Conservation (phyloP, 768 basidiomycete genomes). For the Amanita pseudoporphyria region DNA sequence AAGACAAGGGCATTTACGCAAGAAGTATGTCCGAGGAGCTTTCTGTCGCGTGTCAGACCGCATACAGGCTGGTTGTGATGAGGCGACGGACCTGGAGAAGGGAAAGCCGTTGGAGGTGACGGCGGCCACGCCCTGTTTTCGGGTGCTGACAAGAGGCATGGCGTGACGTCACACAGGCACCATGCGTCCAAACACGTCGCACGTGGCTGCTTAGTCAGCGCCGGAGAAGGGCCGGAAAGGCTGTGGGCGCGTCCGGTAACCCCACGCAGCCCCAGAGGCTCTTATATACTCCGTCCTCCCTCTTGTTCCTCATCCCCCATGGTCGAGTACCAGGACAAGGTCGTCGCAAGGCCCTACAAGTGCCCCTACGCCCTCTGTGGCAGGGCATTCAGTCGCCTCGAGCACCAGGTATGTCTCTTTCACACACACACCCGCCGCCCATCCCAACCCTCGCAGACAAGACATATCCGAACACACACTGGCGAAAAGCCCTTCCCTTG, state of each 20-base stretch:
- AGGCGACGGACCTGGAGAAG: conserved; percentile 24
- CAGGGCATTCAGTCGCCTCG: conserved; percentile 91
- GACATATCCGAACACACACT: conserved; percentile 96
- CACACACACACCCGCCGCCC: conserved; percentile 1
- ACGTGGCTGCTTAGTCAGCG: neutral
- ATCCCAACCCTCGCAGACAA: conserved; percentile 51
- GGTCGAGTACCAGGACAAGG: conserved; percentile 19
- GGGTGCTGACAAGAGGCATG: neutral
- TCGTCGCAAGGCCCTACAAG: conserved; percentile 74
- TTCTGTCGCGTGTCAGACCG: conserved; percentile 15
- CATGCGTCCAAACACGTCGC: neutral
- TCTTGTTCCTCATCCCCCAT: conserved; percentile 4
- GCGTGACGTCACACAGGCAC: neutral
- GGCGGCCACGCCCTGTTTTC: conserved; percentile 13
- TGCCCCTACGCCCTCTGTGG: conserved; percentile 89
- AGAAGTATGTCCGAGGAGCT: conserved; percentile 39
- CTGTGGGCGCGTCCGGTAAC: neutral
- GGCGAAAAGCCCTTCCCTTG: conserved; percentile 97
- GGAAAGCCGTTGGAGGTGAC: conserved; percentile 24
- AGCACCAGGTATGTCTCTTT: conserved; percentile 68
- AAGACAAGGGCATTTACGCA: conserved; percentile 60
- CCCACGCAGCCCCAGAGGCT: conserved; percentile 2
- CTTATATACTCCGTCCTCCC: conserved; percentile 5
- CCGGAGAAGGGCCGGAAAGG: conserved; percentile 8
- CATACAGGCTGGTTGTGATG: neutral